These are phyloP conservation scores for Colletotrichum sojae DNA, from an alignment of 2,329 filamentous ascomycete genomes.

Conservation along the genomic window DNA sequence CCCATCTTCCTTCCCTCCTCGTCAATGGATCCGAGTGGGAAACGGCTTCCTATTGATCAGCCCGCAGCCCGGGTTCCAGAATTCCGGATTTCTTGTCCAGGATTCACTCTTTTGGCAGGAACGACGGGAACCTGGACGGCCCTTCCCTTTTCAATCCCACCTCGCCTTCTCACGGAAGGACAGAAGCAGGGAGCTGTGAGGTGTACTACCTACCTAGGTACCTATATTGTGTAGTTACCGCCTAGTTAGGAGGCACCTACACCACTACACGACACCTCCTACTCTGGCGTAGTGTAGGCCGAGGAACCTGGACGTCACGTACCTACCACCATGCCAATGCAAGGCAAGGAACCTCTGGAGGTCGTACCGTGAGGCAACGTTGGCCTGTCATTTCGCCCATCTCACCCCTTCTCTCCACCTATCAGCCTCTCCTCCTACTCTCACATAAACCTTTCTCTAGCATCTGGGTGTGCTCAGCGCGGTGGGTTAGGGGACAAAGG, in stretches of 20 bases:
- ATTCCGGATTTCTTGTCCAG: conserved; percentile 36
- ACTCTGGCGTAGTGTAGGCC: too few relatives aligned
- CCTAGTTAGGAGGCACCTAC: conserved; percentile 3
- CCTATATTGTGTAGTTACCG: background rate
- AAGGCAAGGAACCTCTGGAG: too few relatives aligned
- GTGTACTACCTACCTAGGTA: background rate
- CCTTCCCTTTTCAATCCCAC: conserved; percentile 32
- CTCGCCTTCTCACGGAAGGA: background rate
- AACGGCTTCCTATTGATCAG: conserved; percentile 24
- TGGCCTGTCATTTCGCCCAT: background rate
- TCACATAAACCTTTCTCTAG: background rate
- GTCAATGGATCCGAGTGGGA: conserved; percentile 31
- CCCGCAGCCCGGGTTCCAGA: conserved; percentile 25
- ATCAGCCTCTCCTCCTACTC: background rate
- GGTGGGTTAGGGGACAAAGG: background rate
- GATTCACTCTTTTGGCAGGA: conserved; percentile 26
- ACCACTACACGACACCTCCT: background rate
- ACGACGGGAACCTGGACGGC: conserved; percentile 28
- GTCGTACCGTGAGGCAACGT: too few relatives aligned
- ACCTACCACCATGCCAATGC: too few relatives aligned
- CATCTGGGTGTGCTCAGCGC: background rate
- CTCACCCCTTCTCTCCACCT: background rate
- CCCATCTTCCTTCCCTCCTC: conserved; percentile 33
- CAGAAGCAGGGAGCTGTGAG: background rate
- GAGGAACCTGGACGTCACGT: too few relatives aligned